A percentile compares a stretch with the other conserved stretches of the same genome.
phyloP scores from a whole-genome alignment of 352 stramenopile genomes.

The Phytophthora pinifolia region DNA sequence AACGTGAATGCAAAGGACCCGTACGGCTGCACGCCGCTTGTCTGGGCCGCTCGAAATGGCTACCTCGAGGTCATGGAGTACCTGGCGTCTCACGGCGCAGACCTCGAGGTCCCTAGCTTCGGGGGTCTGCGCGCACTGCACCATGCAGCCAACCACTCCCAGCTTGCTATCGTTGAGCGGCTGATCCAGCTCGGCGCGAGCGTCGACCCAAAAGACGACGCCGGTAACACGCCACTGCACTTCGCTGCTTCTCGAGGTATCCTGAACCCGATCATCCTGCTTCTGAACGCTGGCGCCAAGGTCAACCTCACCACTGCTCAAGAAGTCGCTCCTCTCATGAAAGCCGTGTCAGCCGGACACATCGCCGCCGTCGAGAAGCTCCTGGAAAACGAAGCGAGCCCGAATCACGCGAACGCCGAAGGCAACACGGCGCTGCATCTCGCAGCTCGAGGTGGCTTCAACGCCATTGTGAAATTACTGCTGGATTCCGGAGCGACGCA shows the following conservation, averaged over 20 bases:
- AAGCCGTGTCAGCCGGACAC: slow-evolving; percentile 82
- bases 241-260: slow-evolving; percentile 82
- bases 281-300: slow-evolving; percentile 81
- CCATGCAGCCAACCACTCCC: slow-evolving; percentile 84
- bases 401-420: slow-evolving; percentile 62
- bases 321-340: slow-evolving; percentile 86
- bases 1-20: slow-evolving; percentile 83
- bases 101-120: slow-evolving; percentile 74
- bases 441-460: slow-evolving; percentile 78
- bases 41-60: slow-evolving; percentile 85
- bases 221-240: slow-evolving; percentile 84
- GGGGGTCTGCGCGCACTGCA: slow-evolving; percentile 81
- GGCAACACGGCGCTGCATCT: slow-evolving; percentile 87
- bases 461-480: slow-evolving; percentile 65
- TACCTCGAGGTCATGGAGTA: slow-evolving; percentile 84
- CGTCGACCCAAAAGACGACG: slow-evolving; percentile 82
- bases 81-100: slow-evolving; percentile 59
- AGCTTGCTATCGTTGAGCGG: slow-evolving; percentile 52
- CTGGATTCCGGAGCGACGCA: slow-evolving; percentile 55
- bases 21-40: slow-evolving; percentile 77
- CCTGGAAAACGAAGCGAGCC: slow-evolving; percentile 76
- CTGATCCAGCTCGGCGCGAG: slow-evolving; percentile 79
- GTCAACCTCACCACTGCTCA: slow-evolving; percentile 70
- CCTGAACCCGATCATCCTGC: slow-evolving; percentile 77
- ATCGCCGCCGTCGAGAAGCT: slow-evolving; percentile 85